phyloP scores from a whole-genome alignment of 345 rosid genomes.

The Eucalyptus dawsonii region DNA sequence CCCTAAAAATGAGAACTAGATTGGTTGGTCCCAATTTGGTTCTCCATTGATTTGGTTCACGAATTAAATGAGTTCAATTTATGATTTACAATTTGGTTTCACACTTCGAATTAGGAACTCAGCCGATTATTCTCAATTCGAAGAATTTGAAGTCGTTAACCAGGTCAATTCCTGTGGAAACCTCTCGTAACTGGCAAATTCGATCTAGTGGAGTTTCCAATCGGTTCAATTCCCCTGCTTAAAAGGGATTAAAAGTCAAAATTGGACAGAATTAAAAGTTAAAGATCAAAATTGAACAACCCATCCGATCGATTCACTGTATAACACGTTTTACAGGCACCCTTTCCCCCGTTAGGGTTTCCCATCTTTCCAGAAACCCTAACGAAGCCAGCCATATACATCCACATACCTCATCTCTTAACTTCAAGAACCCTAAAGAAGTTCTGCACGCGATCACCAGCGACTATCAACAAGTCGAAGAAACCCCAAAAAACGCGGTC shows the following conservation, averaged over 20 bases:
- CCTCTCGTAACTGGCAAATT: accelerated
- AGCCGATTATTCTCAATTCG: accelerated
- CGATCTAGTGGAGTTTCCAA: too few species aligned
- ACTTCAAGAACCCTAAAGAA: not conserved
- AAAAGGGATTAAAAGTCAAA: too few species aligned
- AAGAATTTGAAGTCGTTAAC: accelerated
- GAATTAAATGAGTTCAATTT: too few species aligned
- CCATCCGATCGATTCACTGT: not conserved
- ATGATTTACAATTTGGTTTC: too few species aligned
- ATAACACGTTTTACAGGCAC: not conserved
- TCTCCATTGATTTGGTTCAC: accelerated
- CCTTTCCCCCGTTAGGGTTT: too few species aligned
- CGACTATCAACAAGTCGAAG: not conserved
- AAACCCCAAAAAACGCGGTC: not conserved
- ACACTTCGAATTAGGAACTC: accelerated
- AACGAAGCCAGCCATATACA: too few species aligned
- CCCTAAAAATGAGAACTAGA: too few species aligned
- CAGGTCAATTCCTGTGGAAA: accelerated
- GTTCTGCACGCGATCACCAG: not conserved
- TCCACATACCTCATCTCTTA: not conserved
- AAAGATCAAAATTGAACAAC: not conserved
- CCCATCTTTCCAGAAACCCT: too few species aligned
- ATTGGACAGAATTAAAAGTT: not conserved
- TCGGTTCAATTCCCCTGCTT: too few species aligned
- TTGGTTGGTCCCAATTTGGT: too few species aligned